Evolutionary conservation across 108 stramenopile species (phyloP).

Genomic region (Chaetoceros muelleri): DNA sequence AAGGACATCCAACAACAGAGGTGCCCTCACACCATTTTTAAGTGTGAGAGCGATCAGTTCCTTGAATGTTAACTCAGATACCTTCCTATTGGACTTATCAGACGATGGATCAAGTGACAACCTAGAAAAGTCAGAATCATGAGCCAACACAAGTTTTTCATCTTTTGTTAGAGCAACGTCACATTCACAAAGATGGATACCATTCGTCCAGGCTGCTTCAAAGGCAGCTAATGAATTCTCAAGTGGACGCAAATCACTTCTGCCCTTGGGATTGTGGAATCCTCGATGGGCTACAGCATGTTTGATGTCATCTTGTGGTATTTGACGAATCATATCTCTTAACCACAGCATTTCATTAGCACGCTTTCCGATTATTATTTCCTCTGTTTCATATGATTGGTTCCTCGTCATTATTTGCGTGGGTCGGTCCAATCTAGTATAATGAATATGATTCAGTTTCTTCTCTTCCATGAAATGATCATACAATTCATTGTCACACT

Average conservation of each 20-base stretch:
- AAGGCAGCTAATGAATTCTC: constrained; percentile 62
- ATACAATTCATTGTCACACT: neutral
- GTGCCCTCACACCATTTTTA: constrained; percentile 54
- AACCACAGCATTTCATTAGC: constrained; percentile 54
- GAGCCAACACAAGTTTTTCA: constrained; percentile 60
- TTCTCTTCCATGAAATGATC: neutral
- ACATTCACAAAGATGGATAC: constrained; percentile 66
- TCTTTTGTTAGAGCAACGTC: constrained; percentile 72
- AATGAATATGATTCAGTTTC: too few relatives aligned
- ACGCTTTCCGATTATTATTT: constrained; percentile 15
- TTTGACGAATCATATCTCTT: constrained; percentile 19
- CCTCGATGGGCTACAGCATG: constrained; percentile 61
- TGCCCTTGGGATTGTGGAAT: constrained; percentile 52
- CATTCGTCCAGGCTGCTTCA: constrained; percentile 62
- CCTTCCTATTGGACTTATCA: constrained; percentile 25
- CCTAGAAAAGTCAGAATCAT: constrained; percentile 59
- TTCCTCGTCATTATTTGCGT: too few relatives aligned
- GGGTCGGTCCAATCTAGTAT: too few relatives aligned
- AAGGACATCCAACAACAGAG: constrained; percentile 61
- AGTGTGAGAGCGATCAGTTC: constrained; percentile 57
- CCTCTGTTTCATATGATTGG: neutral
- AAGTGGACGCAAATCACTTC: constrained; percentile 43
- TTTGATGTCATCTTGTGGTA: constrained; percentile 6
- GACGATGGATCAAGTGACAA: constrained; percentile 39
- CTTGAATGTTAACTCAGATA: constrained; percentile 53